These are phyloP conservation scores for Cryphonectria nitschkei DNA, from an alignment of 2,329 filamentous ascomycete species.

Conservation along the genomic window DNA sequence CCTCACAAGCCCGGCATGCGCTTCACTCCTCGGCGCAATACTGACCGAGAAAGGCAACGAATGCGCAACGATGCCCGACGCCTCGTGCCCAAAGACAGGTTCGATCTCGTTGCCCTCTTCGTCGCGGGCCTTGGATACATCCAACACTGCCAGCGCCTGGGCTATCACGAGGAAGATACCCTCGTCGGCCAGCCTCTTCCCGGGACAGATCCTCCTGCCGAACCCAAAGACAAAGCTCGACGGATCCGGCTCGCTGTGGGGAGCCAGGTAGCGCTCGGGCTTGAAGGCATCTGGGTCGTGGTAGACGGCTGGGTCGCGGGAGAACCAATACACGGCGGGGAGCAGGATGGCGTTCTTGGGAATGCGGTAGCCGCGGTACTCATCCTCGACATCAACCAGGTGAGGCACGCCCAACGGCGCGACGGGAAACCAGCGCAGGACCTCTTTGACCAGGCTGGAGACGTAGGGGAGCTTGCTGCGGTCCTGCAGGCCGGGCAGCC, in stretches of 20 bases:
- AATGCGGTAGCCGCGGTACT: constrained; percentile 12
- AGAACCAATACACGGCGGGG: constrained; percentile 8
- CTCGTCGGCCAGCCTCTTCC: constrained; percentile 11
- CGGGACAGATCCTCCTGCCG: constrained; percentile 21
- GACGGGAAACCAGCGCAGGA: constrained; percentile 6
- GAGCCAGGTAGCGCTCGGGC: constrained; percentile 25
- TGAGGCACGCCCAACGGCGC: constrained; percentile 38
- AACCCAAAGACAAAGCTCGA: constrained; percentile 15
- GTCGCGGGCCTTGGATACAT: background rate
- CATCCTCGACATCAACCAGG: constrained; percentile 35
- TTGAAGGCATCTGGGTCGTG: constrained; percentile 13
- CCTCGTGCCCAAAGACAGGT: background rate
- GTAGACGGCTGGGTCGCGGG: constrained; percentile 19
- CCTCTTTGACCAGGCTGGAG: constrained; percentile 17
- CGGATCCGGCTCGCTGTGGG: constrained; percentile 7
- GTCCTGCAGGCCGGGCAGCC: constrained; percentile 1
- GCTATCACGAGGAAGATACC: background rate
- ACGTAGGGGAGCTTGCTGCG: constrained; percentile 16
- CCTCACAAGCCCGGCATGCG: background rate
- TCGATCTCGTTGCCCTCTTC: background rate
- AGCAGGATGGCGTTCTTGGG: constrained; percentile 14
- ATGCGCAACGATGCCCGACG: background rate
- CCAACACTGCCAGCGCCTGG: constrained; percentile 4
- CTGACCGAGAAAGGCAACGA: constrained; percentile 7
- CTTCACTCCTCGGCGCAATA: background rate